phyloP scores from a whole-genome alignment of 345 rosid species.

The Clausena lansium region DNA sequence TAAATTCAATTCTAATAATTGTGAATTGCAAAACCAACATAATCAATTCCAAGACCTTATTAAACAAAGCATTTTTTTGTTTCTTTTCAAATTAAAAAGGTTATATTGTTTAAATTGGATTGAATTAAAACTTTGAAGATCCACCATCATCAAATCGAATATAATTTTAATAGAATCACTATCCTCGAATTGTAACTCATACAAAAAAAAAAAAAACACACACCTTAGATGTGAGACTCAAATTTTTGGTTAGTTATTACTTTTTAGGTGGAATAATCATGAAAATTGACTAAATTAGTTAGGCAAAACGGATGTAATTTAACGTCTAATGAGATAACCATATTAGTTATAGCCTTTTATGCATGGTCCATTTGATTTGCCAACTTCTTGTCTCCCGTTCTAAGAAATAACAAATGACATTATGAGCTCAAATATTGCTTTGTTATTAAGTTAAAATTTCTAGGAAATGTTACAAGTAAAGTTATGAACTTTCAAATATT shows the following conservation, averaged over 20 bases:
- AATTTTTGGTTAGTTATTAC: background rate
- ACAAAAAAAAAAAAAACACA: too few species aligned
- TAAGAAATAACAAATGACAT: background rate
- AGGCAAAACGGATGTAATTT: background rate
- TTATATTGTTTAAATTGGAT: background rate
- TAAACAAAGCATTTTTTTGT: too few species aligned
- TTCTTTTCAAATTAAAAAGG: rapidly evolving
- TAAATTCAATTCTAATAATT: too few species aligned
- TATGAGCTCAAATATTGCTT: background rate
- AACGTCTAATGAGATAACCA: background rate
- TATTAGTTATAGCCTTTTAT: too few species aligned
- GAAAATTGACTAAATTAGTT: background rate
- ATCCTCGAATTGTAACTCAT: too few species aligned
- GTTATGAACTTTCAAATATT: too few species aligned
- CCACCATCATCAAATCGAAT: background rate
- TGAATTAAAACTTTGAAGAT: background rate
- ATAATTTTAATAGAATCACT: background rate
- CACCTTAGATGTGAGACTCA: too few species aligned
- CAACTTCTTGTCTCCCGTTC: background rate
- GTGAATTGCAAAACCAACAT: too few species aligned
- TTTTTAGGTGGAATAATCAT: background rate
- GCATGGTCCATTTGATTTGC: background rate
- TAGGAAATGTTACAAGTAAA: too few species aligned
- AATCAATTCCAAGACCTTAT: too few species aligned
- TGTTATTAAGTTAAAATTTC: background rate